Evolutionary conservation across 768 basidiomycete species (phyloP), one percentile per base, ranked within the genome.

Genomic region (Polyporus arcularius): DNA sequence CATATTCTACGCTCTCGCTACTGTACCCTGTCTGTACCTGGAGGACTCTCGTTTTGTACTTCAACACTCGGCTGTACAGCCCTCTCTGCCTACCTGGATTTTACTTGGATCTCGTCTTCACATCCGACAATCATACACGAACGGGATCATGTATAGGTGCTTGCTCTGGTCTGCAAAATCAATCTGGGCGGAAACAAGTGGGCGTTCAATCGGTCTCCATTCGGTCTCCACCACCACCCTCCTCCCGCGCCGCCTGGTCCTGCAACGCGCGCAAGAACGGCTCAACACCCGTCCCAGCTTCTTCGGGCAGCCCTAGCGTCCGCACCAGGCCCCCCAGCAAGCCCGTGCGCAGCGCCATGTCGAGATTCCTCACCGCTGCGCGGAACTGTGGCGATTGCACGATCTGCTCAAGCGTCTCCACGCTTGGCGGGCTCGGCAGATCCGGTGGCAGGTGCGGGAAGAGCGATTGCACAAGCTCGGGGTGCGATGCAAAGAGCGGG

Each of bases 351-450:
- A 97, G 78, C 6, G 93, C 94, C 68, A 89, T 87, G 70, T 97
- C 94, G 49, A 97, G 82, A 70, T 83, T 90, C 3, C 83, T 77
- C 18, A 95, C 90, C 1, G 91, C 88, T 5, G 84, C 77, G 61
- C 89, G 87, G 75, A 96, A 94, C 67, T 91, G 94, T 0, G 92
- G 89, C 1, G 90, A 91, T 74, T 85, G 83, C 61, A 96, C 85
- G 65, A 95, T 86, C 38, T 85, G 85, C 57, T 88, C 80, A 7
- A 97, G 77, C 3, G 79, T 85, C 54, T 93, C 87, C 3, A 83
- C 76, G 1, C 86, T 86, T 3, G 90, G 89, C 9, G 85, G 85
- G 15, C 81, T 74, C 0, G 88, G 87, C 9, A 93, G 79, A 73
- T 90, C 90, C 7, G 90, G 79, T 1, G 94, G 94, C 26, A 96